Evolutionary conservation across 2,329 filamentous ascomycete genomes (phyloP), one percentile per base, ranked within the genome.

Genomic region (Cladosporium sp.): DNA sequence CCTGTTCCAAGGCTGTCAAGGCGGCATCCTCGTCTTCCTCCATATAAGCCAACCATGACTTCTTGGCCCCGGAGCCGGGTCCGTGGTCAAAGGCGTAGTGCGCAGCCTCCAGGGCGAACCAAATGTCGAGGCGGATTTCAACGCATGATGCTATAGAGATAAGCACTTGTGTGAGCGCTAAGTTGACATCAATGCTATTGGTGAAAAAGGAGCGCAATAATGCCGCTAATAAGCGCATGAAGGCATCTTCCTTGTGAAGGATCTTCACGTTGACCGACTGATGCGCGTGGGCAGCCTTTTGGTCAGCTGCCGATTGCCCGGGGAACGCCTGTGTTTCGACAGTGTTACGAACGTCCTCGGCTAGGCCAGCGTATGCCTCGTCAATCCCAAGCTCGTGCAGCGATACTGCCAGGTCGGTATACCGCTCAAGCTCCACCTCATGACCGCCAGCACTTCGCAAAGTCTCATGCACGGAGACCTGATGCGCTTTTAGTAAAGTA

Each of bases 101-200:
- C n/a, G 53, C 43, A n/a, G 61, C 53, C 46, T 62, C 43, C 2
- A 63, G n/a, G 73, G 92, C 75, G 31, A 97, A 74, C 92, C 93
- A 98, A n/a, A 87, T 87, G 64, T 96, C 89, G 10, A 96, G 77
- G 16, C 84, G 83, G 64, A 95, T 85, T 57, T 88, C 87, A 5
- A 89, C 87, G 61, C 93, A 97, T 1, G 87, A 83, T 9, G 87
- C 87, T 38, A 98, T 76, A 59, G 89, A 86, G 28, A 95, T 80
- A 41, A 97, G 76, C 1, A 87, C 81, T 62, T 95, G 88, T 0
- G 92, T 97, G 1, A 96, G 76, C 0, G 86, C 87, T 3, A 98
- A 74, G 61, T 98, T 98, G 2, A 87, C 91, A 61, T 96, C 89
- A 2, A 97, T 84, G 2, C 89, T 85, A 62, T 98, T 98, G 4